These are phyloP conservation scores for Phytophthora chlamydospora DNA, from an alignment of 352 stramenopile species.

Conservation along the genomic window DNA sequence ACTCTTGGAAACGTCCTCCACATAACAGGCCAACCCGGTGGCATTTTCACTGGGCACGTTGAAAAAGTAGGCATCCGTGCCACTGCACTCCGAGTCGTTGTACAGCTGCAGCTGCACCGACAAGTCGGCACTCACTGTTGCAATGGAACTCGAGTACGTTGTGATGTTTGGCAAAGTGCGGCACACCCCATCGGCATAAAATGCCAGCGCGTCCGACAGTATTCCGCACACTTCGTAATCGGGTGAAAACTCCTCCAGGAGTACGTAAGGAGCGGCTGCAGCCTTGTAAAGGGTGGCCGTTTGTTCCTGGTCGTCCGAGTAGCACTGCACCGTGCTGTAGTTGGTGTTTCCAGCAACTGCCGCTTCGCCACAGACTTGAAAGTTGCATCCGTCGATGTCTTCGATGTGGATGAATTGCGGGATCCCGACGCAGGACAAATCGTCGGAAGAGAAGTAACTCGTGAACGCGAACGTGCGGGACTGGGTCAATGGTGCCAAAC, in stretches of 20 bases:
- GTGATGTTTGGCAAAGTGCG: not conserved
- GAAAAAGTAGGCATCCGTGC: not conserved
- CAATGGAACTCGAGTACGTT: not conserved
- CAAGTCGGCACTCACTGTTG: slow-evolving; percentile 1
- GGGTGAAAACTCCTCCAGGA: slow-evolving; percentile 3
- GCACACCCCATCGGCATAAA: slow-evolving; percentile 3
- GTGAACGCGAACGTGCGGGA: too few species aligned
- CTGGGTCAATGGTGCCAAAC: too few species aligned
- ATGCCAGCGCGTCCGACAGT: not conserved
- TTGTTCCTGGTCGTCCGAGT: slow-evolving; percentile 6
- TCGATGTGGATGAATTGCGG: too few species aligned
- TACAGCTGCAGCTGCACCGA: slow-evolving; percentile 1
- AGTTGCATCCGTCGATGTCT: too few species aligned
- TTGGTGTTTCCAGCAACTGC: not conserved
- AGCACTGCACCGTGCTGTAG: slow-evolving; percentile 5
- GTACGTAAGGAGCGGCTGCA: not conserved
- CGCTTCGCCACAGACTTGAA: too few species aligned
- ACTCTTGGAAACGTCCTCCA: not conserved
- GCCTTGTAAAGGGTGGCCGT: not conserved
- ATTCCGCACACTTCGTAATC: not conserved
- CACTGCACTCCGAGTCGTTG: not conserved
- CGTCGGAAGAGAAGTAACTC: too few species aligned
- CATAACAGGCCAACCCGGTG: not conserved
- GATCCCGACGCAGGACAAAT: too few species aligned
- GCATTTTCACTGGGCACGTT: not conserved